phyloP scores from a whole-genome alignment of 805 yeast genomes.

The Debaryomyces hansenii region DNA sequence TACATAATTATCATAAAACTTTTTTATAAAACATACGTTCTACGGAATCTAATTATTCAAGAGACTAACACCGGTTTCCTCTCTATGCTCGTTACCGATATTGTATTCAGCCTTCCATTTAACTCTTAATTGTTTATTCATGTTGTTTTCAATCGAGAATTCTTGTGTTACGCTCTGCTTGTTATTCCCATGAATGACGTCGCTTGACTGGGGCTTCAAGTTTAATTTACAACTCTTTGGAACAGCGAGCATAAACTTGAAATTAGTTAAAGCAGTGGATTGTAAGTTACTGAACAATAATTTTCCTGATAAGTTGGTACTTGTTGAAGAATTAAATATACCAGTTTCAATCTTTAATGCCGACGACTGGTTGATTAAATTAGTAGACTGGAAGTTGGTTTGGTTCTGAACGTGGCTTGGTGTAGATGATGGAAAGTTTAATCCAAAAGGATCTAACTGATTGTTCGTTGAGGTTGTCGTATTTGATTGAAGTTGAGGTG shows the following conservation, averaged over 20 bases:
- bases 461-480: slow-evolving; percentile 4
- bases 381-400: slow-evolving; percentile 15
- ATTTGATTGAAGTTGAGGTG: slow-evolving; percentile 34
- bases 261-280: slow-evolving; percentile 43
- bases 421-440: slow-evolving; percentile 39
- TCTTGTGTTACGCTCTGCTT: slow-evolving; percentile 55
- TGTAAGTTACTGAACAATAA: slow-evolving; percentile 54
- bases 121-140: slow-evolving; percentile 51
- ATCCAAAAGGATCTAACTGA: slow-evolving; percentile 41
- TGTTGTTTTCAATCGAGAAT: slow-evolving; percentile 37
- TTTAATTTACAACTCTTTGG: slow-evolving; percentile 61
- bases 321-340: slow-evolving; percentile 32
- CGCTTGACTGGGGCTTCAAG: slow-evolving; percentile 63
- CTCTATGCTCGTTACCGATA: slow-evolving; percentile 46
- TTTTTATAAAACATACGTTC: no score
- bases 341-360: slow-evolving; percentile 52
- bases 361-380: slow-evolving; percentile 42
- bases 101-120: slow-evolving; percentile 72
- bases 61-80: slow-evolving; percentile 56
- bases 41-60: slow-evolving; percentile 11
- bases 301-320: slow-evolving; percentile 40
- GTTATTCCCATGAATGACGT: slow-evolving; percentile 47
- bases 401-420: slow-evolving; percentile 22
- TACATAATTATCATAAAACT: no score
- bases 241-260: slow-evolving; percentile 68